These are phyloP conservation scores for Neonothopanus nambi DNA, from an alignment of 1,284 basidiomycete species.

Conservation along the genomic window DNA sequence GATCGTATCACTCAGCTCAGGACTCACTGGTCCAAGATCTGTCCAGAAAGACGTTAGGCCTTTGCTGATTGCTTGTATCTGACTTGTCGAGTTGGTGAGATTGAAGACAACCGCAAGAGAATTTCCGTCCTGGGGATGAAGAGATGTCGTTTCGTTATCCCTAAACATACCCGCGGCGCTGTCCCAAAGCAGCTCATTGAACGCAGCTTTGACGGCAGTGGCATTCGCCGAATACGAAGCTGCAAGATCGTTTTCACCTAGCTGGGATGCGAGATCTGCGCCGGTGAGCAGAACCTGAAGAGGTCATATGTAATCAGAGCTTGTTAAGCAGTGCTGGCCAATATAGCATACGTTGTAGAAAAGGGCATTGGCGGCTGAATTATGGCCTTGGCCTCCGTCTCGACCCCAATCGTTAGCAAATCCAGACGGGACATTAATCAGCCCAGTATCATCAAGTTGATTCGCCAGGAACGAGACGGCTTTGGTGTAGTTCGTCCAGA, in stretches of 20 bases:
- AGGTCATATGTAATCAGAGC: too few relatives aligned
- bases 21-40: constrained; percentile 46
- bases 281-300: constrained; percentile 45
- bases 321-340: not conserved
- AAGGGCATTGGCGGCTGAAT: constrained; percentile 50
- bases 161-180: constrained; percentile 42
- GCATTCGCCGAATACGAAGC: constrained; percentile 41
- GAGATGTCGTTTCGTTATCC: constrained; percentile 42
- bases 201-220: constrained; percentile 40
- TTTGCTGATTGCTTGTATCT: constrained; percentile 42
- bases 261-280: constrained; percentile 43
- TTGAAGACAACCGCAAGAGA: constrained; percentile 52
- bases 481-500: constrained; percentile 55
- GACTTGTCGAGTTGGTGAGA: constrained; percentile 39
- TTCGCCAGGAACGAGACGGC: constrained; percentile 45
- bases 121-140: constrained; percentile 54
- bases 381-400: constrained; percentile 46
- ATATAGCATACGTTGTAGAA: constrained; percentile 38
- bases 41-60: constrained; percentile 51
- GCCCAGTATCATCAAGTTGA: constrained; percentile 44
- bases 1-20: constrained; percentile 53
- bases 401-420: constrained; percentile 50
- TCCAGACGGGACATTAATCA: constrained; percentile 46
- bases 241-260: constrained; percentile 37
- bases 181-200: constrained; percentile 48